Conservation (phyloP, 257 asterid species). For the Nicotiana tomentosiformis region DNA sequence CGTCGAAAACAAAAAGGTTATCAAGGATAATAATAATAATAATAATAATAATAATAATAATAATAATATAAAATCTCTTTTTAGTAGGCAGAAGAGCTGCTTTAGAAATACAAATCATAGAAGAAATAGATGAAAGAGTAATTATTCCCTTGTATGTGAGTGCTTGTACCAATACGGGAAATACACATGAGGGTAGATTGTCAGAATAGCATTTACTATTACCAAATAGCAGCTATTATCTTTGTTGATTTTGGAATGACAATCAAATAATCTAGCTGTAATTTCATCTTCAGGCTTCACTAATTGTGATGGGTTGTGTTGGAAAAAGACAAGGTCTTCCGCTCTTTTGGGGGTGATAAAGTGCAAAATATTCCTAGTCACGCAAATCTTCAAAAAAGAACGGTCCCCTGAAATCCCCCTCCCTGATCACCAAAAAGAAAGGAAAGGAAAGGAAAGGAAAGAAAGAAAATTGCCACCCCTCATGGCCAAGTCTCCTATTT, state of each 20-base stretch:
- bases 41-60: background rate
- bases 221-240: background rate
- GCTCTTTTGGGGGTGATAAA: too few species aligned
- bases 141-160: background rate
- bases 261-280: background rate
- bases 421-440: background rate
- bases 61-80: background rate
- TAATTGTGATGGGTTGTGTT: background rate
- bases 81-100: background rate
- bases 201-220: background rate
- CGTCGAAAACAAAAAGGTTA: background rate
- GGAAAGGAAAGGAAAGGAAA: too few species aligned
- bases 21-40: background rate
- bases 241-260: background rate
- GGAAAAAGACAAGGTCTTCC: background rate
- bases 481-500: too few species aligned
- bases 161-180: background rate
- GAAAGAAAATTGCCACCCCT: background rate
- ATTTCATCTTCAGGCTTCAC: background rate
- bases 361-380: background rate
- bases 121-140: background rate
- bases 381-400: background rate
- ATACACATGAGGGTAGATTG: background rate
- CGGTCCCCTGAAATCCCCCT: background rate
- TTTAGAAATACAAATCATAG: background rate